Evolutionary conservation across 2,329 filamentous ascomycete species (phyloP), one percentile per base, ranked within the genome.

Genomic region (Metarhizium brunneum): DNA sequence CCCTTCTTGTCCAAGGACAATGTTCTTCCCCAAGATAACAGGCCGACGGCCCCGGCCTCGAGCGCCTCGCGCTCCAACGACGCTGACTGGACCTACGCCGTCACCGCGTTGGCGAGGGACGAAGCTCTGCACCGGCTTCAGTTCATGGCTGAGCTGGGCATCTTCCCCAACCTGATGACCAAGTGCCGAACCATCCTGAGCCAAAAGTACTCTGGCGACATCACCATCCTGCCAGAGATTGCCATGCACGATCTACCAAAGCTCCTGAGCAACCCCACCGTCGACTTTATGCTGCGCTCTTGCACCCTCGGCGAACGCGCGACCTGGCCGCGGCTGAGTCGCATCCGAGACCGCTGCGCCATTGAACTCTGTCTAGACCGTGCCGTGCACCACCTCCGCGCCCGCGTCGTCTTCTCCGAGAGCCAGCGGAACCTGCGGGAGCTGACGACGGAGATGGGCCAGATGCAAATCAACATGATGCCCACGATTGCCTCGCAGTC

Each of bases 151-250:
- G 90, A 96, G 64, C 71, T 95, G 36, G 90, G 90, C 18, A 73
- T 95, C 47, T 86, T 94, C 59, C 88, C 90, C 16, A 94, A 87
- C 56, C 76, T 88, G 1, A 79, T 90, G 61, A 89, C 86, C 50
- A 95, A 96, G 68, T 77, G 86, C 25, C 81, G 84, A 47, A 92
- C 89, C 2, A 84, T 97, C 16, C 77, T 97, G 52, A 92, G 85
- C 60, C 92, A 97, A 65, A 90, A 88, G 60, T 97, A 97, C 65
- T 92, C 89, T 2, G 92, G 92, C 6, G 92, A 97, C 69, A 96
- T 97, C 66, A 97, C 91, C 48, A 96, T 97, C 54, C 78, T 95
- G 36, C 92, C 92, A 0, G 84, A 90, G 54, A 86, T 95, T 56
- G 81, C 81, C 4, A 83, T 87, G 53, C 78, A 84, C 7, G 86